Base-by-base conservation (phyloP, 2,329 filamentous ascomycete genomes). In the Cadophora luteo-olivacea region DNA sequence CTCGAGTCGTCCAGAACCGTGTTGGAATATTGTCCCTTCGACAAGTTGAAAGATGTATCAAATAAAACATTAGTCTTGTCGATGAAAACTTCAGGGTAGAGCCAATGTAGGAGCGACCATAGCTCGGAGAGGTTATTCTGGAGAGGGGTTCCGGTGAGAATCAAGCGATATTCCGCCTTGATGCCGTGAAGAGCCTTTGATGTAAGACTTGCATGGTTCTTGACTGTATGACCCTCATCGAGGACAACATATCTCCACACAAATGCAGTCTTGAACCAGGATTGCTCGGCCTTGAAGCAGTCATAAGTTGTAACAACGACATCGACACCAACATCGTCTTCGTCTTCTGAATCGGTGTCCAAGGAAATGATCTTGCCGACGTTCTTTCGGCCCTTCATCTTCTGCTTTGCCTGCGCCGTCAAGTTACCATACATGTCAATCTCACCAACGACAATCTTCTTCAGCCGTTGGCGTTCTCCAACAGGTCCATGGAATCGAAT, bases 101-200 rank as follows among this genome's bases (percentile, higher is more conserved):
- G 79, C 84, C 85, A 89, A 61, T 86, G 83, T 0, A 88, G 77
- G 0, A 89, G 76, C 0, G 85, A 83, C 86, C 86, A 89, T 68
- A 88, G 79, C 73, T 89, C 86, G 1, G 79, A 77, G 0, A 89
- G 77, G 65, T 89, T 85, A 69, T 89, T 89, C 68, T 89, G 87
- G 0, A 89, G 78, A 0, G 86, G 87, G 0, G 87, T 89, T 2
- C 83, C 78, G 4, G 77, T 79, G 8, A 80, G 67, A 16, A 79
- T 77, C 9, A 80, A 70, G 12, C 78, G 74, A 62, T 78, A 79
- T 62, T 80, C 78, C 1, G 78, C 77, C 48, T 75, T 72, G 22
- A 80, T 57, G 0, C 78, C 77, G 60, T 79, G 77, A 24, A 79
- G 68, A 14, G 76, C 75, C 58, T 70, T 74, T 3, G 76, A 77